Percentiles rank a stretch among this genome's conserved stretches.
Conservation (phyloP, 169 alveolate genomes). For the Plasmodium fragile region DNA sequence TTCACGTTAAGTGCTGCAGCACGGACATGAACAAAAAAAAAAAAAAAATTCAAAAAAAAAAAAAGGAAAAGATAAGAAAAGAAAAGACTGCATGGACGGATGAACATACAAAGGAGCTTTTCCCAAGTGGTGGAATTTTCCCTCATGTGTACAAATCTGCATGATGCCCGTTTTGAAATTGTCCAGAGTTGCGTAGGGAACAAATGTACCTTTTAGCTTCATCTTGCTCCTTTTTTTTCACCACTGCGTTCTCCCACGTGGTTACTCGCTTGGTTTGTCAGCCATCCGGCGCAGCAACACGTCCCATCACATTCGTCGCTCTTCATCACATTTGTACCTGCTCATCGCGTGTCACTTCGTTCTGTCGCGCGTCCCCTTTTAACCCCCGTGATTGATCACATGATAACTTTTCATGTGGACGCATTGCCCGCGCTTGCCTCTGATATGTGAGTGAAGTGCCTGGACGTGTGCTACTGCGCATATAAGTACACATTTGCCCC, state of each 20-base stretch:
- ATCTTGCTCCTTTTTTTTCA: slow-evolving; percentile 14
- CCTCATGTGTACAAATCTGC: slow-evolving; percentile 10
- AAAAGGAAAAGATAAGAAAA: slow-evolving; percentile 13
- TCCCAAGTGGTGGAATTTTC: background rate
- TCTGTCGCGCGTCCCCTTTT: background rate
- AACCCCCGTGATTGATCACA: slow-evolving; percentile 17
- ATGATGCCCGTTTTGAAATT: slow-evolving; percentile 12
- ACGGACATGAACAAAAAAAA: slow-evolving; percentile 19
- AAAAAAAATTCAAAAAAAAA: slow-evolving; percentile 1
- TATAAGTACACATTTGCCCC: background rate
- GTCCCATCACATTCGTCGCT: background rate
- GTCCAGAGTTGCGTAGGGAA: background rate
- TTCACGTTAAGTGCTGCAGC: slow-evolving; percentile 10
- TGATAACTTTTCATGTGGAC: background rate
- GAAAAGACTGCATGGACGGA: slow-evolving; percentile 4
- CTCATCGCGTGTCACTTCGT: background rate
- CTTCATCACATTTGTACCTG: background rate
- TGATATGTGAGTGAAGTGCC: background rate
- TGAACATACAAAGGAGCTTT: slow-evolving; percentile 14
- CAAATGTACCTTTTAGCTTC: slow-evolving; percentile 25
- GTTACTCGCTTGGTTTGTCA: background rate
- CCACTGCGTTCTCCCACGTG: background rate
- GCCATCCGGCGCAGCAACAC: background rate
- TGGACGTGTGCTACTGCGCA: background rate
- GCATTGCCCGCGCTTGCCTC: background rate